phyloP scores from a whole-genome alignment of 768 basidiomycete species.

The Fomitopsis serialis region DNA sequence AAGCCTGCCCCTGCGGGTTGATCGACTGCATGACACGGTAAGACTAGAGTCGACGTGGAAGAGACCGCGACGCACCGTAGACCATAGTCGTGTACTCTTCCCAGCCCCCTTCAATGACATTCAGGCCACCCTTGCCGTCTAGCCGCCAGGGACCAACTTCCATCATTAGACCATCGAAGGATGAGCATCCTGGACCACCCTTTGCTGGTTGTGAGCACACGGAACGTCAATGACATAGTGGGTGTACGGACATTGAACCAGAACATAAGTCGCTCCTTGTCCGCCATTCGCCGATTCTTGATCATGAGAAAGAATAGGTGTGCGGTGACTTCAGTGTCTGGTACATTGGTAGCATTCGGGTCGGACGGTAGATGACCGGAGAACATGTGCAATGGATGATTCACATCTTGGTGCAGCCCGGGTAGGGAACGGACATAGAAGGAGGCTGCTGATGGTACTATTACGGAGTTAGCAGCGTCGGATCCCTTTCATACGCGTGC shows the following conservation, averaged over 20 bases:
- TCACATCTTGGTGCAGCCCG: slow-evolving; percentile 66
- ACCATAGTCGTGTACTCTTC: slow-evolving; percentile 95
- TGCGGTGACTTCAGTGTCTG: slow-evolving; percentile 57
- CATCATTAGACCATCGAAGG: slow-evolving; percentile 97
- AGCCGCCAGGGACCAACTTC: slow-evolving; percentile 92
- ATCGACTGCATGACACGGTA: slow-evolving; percentile 58
- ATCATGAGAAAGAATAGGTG: slow-evolving; percentile 89
- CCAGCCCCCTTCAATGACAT: slow-evolving; percentile 84
- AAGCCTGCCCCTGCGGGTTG: slow-evolving; percentile 96
- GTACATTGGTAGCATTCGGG: slow-evolving; percentile 46
- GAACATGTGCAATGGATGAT: slow-evolving; percentile 71
- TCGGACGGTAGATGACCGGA: slow-evolving; percentile 84
- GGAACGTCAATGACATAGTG: background rate
- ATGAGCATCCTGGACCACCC: slow-evolving; percentile 97
- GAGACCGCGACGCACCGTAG: slow-evolving; percentile 56
- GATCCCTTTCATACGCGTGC: background rate
- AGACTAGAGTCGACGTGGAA: background rate
- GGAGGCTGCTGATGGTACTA: slow-evolving; percentile 75
- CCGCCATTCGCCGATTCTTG: slow-evolving; percentile 83
- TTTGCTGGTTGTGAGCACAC: slow-evolving; percentile 24
- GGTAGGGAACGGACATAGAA: slow-evolving; percentile 81
- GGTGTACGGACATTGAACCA: slow-evolving; percentile 90
- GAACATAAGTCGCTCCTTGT: slow-evolving; percentile 85
- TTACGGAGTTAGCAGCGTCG: background rate
- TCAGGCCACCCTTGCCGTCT: slow-evolving; percentile 68